phyloP scores from a whole-genome alignment of 2,329 filamentous ascomycete genomes.

The Lecanicillium sp. region DNA sequence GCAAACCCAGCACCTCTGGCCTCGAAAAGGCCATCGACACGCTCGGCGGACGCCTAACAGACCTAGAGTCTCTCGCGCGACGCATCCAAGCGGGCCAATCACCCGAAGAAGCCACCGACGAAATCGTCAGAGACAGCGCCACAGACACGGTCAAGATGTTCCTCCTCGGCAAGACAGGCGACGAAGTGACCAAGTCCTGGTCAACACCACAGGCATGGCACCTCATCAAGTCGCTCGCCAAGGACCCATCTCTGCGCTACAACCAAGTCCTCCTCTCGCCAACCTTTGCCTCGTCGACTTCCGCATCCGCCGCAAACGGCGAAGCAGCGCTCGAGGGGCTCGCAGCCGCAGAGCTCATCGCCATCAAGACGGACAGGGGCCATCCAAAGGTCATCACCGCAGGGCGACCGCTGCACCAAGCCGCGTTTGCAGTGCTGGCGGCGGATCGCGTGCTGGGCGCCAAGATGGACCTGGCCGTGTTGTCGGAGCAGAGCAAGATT shows the following conservation, averaged over 20 bases:
- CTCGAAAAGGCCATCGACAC: slow-evolving; percentile 74
- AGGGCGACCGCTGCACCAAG: slow-evolving; percentile 77
- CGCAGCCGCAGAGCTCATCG: slow-evolving; percentile 78
- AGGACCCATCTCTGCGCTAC: slow-evolving; percentile 64
- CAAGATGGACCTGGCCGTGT: slow-evolving; percentile 62
- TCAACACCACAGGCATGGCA: slow-evolving; percentile 84
- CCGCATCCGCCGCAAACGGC: slow-evolving; percentile 44
- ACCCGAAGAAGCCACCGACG: slow-evolving; percentile 69
- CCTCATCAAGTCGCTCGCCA: slow-evolving; percentile 69
- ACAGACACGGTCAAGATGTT: slow-evolving; percentile 93
- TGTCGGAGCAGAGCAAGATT: slow-evolving; percentile 60
- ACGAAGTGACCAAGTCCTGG: slow-evolving; percentile 54
- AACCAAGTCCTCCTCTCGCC: slow-evolving; percentile 75
- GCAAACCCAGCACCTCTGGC: slow-evolving; percentile 48
- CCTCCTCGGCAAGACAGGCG: slow-evolving; percentile 53
- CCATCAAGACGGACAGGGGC: slow-evolving; percentile 63
- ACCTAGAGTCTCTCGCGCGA: slow-evolving; percentile 88
- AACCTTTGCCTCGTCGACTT: slow-evolving; percentile 56
- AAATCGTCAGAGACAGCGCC: slow-evolving; percentile 83
- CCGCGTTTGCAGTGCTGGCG: slow-evolving; percentile 68
- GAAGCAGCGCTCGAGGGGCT: slow-evolving; percentile 73
- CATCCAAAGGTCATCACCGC: slow-evolving; percentile 70
- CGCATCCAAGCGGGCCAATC: slow-evolving; percentile 81
- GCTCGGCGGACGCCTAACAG: slow-evolving; percentile 86
- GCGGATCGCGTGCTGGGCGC: slow-evolving; percentile 65